phyloP scores from a whole-genome alignment of 768 basidiomycete species.

The Panellus pusillus region DNA sequence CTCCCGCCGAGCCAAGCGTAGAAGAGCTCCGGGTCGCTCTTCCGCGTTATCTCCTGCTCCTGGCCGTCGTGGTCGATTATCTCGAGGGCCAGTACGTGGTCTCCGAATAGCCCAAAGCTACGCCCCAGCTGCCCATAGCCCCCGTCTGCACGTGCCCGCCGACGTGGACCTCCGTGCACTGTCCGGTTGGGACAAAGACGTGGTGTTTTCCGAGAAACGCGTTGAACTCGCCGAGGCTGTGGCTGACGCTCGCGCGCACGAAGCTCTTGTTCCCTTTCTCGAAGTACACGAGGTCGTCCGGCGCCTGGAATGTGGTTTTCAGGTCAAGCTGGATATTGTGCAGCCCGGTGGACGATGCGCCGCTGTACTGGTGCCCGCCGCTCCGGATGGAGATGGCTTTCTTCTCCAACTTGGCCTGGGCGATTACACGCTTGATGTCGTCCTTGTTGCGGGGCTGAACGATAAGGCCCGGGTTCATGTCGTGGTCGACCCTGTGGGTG shows the following conservation, averaged over 20 bases:
- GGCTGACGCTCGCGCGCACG: slow-evolving; percentile 15
- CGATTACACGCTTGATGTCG: slow-evolving; percentile 8
- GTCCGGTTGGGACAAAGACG: slow-evolving; percentile 13
- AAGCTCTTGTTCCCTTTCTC: slow-evolving; percentile 4
- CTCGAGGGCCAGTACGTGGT: slow-evolving; percentile 10
- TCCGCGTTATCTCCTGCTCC: slow-evolving; percentile 11
- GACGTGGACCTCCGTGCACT: slow-evolving; percentile 10
- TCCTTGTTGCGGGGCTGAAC: slow-evolving; percentile 9
- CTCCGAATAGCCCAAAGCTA: slow-evolving; percentile 12
- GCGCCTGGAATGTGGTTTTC: slow-evolving; percentile 2
- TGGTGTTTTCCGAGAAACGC: slow-evolving; percentile 9
- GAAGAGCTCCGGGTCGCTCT: slow-evolving; percentile 11
- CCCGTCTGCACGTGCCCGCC: slow-evolving; percentile 14
- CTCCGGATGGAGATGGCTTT: slow-evolving; percentile 15
- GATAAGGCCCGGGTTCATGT: slow-evolving; percentile 17
- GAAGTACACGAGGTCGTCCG: slow-evolving; percentile 11
- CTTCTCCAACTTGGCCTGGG: slow-evolving; percentile 2
- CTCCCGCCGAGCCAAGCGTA: slow-evolving; percentile 13
- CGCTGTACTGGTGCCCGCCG: slow-evolving; percentile 18
- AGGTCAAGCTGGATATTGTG: slow-evolving; percentile 12
- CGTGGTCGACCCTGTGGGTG: slow-evolving; percentile 9
- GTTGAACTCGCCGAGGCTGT: slow-evolving; percentile 15
- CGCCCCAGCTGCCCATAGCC: slow-evolving; percentile 16
- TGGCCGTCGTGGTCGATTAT: slow-evolving; percentile 11
- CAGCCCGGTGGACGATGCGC: slow-evolving; percentile 12